Percentiles rank a stretch among this genome's conserved stretches.
Evolutionary conservation across 768 basidiomycete species (phyloP).

Genomic region (Pulveroboletus frians): DNA sequence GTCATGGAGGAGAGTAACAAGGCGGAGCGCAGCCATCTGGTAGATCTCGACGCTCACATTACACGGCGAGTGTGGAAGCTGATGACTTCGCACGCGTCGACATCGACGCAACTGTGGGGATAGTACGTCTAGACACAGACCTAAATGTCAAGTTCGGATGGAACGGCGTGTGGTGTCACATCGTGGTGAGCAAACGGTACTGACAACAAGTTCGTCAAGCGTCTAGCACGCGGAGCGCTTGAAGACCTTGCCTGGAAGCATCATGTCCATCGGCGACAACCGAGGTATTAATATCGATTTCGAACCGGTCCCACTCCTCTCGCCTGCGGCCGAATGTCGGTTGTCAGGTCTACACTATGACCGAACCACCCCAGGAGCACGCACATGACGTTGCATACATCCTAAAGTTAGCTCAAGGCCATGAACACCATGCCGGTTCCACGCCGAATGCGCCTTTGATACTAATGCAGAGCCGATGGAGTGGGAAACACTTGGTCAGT

Average conservation of each 20-base stretch:
- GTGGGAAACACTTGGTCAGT: conserved; percentile 46
- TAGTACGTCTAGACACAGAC: conserved; percentile 50
- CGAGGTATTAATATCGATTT: conserved; percentile 41
- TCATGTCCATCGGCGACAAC: conserved; percentile 38
- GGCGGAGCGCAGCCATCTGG: conserved; percentile 41
- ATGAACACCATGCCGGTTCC: conserved; percentile 53
- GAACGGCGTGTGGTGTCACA: conserved; percentile 46
- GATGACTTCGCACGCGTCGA: conserved; percentile 71
- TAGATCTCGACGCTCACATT: conserved; percentile 50
- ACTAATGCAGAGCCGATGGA: conserved; percentile 46
- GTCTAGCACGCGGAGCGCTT: background rate
- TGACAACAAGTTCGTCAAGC: background rate
- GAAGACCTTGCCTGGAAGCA: conserved; percentile 58
- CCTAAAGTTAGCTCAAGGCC: conserved; percentile 40
- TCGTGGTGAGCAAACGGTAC: conserved; percentile 40
- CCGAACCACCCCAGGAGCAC: conserved; percentile 45
- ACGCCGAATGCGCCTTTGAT: conserved; percentile 65
- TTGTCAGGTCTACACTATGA: conserved; percentile 58
- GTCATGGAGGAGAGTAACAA: conserved; percentile 48
- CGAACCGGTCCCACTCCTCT: conserved; percentile 42
- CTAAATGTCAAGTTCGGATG: conserved; percentile 44
- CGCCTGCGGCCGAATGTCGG: conserved; percentile 37
- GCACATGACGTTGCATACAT: conserved; percentile 53
- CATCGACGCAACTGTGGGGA: conserved; percentile 50
- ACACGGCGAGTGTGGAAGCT: conserved; percentile 47